phyloP scores from a whole-genome alignment of 2,329 filamentous ascomycete species.

The Aspergillus costaricaensis region DNA sequence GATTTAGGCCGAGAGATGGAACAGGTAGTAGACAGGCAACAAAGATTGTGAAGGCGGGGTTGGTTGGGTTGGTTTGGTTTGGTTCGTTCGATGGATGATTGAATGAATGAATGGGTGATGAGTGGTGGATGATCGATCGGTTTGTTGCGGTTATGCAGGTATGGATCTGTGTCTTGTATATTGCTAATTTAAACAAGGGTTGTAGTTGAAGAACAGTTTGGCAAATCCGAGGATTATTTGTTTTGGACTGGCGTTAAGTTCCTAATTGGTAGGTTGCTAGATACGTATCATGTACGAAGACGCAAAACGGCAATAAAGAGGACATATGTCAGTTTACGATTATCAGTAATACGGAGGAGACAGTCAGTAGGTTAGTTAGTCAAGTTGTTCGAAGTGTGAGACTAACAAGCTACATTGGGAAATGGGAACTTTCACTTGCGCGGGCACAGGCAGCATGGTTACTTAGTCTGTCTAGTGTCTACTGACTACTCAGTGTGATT shows the following conservation, averaged over 20 bases:
- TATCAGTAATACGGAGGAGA: not conserved
- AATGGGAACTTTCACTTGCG: not conserved
- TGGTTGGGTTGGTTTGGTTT: not conserved
- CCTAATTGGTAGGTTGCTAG: not conserved
- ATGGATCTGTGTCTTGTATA: not conserved
- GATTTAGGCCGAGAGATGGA: not conserved
- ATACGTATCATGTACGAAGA: not conserved
- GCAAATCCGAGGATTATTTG: not conserved
- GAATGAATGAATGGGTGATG: no score
- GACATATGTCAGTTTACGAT: not conserved
- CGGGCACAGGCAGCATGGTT: not conserved
- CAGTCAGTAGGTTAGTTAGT: not conserved
- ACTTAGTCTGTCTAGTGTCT: no score
- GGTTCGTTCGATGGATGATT: no score
- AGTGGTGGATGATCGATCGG: not conserved
- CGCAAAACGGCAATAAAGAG: not conserved
- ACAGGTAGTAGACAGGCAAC: not conserved
- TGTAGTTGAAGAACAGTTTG: not conserved
- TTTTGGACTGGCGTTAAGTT: not conserved
- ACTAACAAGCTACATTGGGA: no score
- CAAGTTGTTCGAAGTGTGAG: not conserved
- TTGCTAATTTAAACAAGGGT: not conserved
- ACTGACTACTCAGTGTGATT: not conserved
- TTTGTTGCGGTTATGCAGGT: not conserved
- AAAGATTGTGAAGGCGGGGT: slow-evolving; percentile 1